Percentiles rank a stretch among this genome's conserved stretches.
phyloP scores from a whole-genome alignment of 768 basidiomycete species.

The Lentinus tigrinus region DNA sequence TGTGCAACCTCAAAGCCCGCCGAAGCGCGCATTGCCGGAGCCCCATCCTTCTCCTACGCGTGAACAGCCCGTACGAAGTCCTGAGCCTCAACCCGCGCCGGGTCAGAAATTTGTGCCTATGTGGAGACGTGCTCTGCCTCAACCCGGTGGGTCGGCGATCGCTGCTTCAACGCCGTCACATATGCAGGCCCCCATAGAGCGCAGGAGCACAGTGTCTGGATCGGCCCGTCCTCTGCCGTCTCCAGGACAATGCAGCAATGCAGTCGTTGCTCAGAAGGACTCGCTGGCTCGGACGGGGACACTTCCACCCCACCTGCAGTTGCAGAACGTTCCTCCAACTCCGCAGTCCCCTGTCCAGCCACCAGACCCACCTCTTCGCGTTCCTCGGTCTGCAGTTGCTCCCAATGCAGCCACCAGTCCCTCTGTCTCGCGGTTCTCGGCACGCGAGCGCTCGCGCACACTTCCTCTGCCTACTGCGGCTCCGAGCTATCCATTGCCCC shows the following conservation, averaged over 20 bases:
- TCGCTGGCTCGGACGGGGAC: background rate
- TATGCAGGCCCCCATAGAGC: conserved; percentile 11
- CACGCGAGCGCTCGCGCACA: conserved; percentile 14
- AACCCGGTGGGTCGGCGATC: conserved; percentile 18
- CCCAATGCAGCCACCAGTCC: background rate
- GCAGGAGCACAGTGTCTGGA: conserved; percentile 22
- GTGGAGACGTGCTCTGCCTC: conserved; percentile 40
- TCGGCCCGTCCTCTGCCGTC: conserved; percentile 4
- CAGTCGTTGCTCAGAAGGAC: background rate
- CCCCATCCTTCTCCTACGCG: background rate
- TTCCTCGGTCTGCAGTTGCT: background rate
- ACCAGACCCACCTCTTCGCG: background rate
- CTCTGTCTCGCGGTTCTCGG: conserved; percentile 1
- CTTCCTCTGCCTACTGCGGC: conserved; percentile 12
- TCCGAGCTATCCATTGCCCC: conserved; percentile 10
- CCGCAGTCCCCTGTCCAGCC: background rate
- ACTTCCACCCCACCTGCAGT: conserved; percentile 22
- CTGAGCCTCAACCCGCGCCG: conserved; percentile 8
- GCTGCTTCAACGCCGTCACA: conserved; percentile 9
- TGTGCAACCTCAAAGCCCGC: conserved; percentile 9
- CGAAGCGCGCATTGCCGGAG: conserved; percentile 14
- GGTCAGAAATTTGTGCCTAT: conserved; percentile 39
- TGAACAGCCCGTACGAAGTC: background rate
- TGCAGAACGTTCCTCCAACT: conserved; percentile 5
- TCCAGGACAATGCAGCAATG: background rate